A percentile compares a stretch with the other conserved stretches of the same genome.
Evolutionary conservation across 805 yeast genomes (phyloP).

Genomic region (Groenewaldozyma tartarivorans): DNA sequence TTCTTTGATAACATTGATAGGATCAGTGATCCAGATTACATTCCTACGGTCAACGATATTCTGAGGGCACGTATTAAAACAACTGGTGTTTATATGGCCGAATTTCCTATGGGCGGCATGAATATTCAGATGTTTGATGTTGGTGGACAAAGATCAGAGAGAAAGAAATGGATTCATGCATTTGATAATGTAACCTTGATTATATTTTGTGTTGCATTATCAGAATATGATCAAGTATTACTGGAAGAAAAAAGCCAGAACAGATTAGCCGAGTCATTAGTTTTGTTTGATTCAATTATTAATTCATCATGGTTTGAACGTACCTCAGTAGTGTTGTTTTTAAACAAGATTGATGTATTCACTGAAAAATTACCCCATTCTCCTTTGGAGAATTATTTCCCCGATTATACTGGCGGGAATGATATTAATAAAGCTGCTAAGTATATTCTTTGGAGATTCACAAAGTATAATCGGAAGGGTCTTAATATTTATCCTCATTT

Average conservation of each 20-base stretch:
- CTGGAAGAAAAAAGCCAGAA: constrained; percentile 63
- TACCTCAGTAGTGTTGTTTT: constrained; percentile 74
- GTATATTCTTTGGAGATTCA: constrained; percentile 83
- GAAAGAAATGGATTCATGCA: constrained; percentile 96
- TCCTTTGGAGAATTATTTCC: constrained; percentile 75
- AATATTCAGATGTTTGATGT: constrained; percentile 69
- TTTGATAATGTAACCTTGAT: constrained; percentile 87
- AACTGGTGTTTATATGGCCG: constrained; percentile 80
- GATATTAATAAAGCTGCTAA: constrained; percentile 87
- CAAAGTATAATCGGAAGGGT: constrained; percentile 74
- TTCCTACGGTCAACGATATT: constrained; percentile 70
- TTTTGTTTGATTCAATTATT: constrained; percentile 80
- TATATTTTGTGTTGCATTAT: constrained; percentile 82
- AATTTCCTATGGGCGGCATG: constrained; percentile 62
- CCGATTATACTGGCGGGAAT: constrained; percentile 85
- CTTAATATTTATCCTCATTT: constrained; percentile 77
- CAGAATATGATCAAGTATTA: constrained; percentile 83
- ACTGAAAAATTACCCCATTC: constrained; percentile 75
- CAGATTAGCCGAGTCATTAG: constrained; percentile 71
- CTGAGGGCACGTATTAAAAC: constrained; percentile 85
- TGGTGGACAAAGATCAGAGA: constrained; percentile 93
- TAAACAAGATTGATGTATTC: constrained; percentile 85
- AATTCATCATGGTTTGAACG: constrained; percentile 89
- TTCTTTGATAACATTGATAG: constrained; percentile 61
- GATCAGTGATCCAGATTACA: constrained; percentile 48